Conservation (phyloP, 2,329 filamentous ascomycete species). For the Helicocarpus griseus region DNA sequence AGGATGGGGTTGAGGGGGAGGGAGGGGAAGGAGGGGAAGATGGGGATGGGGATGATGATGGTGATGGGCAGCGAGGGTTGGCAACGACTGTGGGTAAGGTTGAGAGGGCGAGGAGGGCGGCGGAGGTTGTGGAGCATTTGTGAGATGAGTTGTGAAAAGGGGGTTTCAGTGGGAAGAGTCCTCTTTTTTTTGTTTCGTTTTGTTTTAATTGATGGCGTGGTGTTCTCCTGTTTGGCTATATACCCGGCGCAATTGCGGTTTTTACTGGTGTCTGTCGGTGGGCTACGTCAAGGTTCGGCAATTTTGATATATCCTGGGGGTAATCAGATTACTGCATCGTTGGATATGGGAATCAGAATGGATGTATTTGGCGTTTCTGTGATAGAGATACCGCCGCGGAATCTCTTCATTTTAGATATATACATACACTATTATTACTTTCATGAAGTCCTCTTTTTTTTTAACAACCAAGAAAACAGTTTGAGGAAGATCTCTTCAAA, state of each 20-base stretch:
- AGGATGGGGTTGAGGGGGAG: constrained; percentile 12
- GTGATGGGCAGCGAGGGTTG: constrained; percentile 21
- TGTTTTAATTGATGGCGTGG: not conserved
- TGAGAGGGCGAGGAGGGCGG: constrained; percentile 35
- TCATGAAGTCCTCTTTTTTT: too few relatives aligned
- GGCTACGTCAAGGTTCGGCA: too few relatives aligned
- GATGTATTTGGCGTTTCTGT: constrained; percentile 10
- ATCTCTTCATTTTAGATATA: too few relatives aligned
- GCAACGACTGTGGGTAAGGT: constrained; percentile 38
- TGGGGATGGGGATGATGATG: constrained; percentile 12
- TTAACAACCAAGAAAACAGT: too few relatives aligned
- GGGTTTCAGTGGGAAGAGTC: not conserved
- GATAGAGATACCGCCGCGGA: not conserved
- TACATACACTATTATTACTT: not conserved
- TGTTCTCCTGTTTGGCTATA: not conserved
- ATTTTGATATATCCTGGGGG: too few relatives aligned
- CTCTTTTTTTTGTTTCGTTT: constrained; percentile 6
- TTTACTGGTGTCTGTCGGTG: too few relatives aligned
- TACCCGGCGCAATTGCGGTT: not conserved
- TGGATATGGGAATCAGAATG: constrained; percentile 9
- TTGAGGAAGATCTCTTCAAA: too few relatives aligned
- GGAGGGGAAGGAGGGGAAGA: constrained; percentile 12
- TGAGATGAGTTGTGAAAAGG: constrained; percentile 19
- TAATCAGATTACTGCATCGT: too few relatives aligned
- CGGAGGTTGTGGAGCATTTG: constrained; percentile 39